Percentiles rank a stretch among this genome's conserved stretches.
These are phyloP conservation scores for Trichopus zeylanicus DNA, from an alignment of 116 monocot genomes.

Conservation along the genomic window DNA sequence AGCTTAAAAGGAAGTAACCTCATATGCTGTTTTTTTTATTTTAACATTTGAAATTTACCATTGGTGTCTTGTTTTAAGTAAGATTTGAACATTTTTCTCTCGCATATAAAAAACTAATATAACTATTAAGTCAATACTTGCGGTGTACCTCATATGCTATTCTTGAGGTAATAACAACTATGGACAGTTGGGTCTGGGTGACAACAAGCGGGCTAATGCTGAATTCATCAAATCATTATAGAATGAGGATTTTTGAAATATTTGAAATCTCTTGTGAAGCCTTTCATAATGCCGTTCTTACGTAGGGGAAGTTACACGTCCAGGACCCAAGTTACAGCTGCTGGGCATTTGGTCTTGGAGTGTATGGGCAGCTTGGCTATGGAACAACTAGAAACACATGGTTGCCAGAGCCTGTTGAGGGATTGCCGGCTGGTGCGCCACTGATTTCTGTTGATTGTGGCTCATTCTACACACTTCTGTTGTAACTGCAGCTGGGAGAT, in stretches of 20 bases:
- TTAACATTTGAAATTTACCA: too few species aligned
- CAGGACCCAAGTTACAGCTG: slow-evolving; percentile 51
- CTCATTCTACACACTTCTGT: slow-evolving; percentile 70
- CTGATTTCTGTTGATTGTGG: slow-evolving; percentile 76
- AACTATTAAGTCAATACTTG: too few species aligned
- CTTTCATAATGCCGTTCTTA: slow-evolving; percentile 61
- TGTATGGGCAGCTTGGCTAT: slow-evolving; percentile 80
- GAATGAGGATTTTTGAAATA: slow-evolving; percentile 39
- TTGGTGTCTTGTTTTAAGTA: too few species aligned
- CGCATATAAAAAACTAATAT: too few species aligned
- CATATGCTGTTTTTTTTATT: too few species aligned
- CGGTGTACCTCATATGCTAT: slow-evolving; percentile 60
- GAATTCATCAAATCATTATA: slow-evolving; percentile 32
- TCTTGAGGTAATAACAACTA: slow-evolving; percentile 82
- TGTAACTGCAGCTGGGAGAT: slow-evolving; percentile 55
- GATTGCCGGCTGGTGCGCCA: slow-evolving; percentile 34
- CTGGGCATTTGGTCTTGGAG: slow-evolving; percentile 84
- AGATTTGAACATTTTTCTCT: too few species aligned
- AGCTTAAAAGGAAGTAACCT: too few species aligned
- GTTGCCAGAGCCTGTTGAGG: slow-evolving; percentile 37
- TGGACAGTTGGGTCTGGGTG: slow-evolving; percentile 74
- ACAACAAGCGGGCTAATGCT: slow-evolving; percentile 43
- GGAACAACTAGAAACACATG: slow-evolving; percentile 30
- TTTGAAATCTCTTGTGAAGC: slow-evolving; percentile 83
- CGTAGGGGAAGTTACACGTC: slow-evolving; percentile 37